Evolutionary conservation across 164 flowering plant genomes (phyloP).

Genomic region (Saururus chinensis): DNA sequence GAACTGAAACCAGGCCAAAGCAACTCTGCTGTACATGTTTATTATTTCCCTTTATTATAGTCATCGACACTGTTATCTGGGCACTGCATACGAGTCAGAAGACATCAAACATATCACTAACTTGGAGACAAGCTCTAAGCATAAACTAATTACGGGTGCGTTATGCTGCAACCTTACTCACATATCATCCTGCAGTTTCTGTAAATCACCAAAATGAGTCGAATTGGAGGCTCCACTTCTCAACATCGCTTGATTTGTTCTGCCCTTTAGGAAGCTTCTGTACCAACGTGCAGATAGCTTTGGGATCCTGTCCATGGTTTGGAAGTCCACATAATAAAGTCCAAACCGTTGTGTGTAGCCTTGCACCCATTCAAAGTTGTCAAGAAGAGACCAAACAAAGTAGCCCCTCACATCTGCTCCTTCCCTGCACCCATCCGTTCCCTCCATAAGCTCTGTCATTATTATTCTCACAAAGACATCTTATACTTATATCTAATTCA

Average conservation of each 20-base stretch:
- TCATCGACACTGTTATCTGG: too few relatives aligned
- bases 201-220: not conserved
- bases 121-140: too few relatives aligned
- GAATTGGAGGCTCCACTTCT: not conserved
- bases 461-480: not conserved
- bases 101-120: too few relatives aligned
- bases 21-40: too few relatives aligned
- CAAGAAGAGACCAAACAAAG: slow-evolving; percentile 9
- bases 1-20: too few relatives aligned
- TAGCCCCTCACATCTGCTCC: slow-evolving; percentile 12
- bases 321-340: slow-evolving; percentile 4
- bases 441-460: too few relatives aligned
- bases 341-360: slow-evolving; percentile 10
- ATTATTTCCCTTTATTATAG: too few relatives aligned
- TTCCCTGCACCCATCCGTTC: slow-evolving; percentile 2
- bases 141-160: too few relatives aligned
- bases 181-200: not conserved
- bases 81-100: too few relatives aligned
- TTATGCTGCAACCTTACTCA: too few relatives aligned
- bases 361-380: slow-evolving; percentile 10
- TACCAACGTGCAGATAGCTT: slow-evolving; percentile 9
- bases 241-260: not conserved
- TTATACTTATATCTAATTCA: too few relatives aligned
- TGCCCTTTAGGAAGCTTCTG: slow-evolving; percentile 4
- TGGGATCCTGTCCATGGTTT: slow-evolving; percentile 7